Base-by-base conservation (phyloP, 441 rosid genomes). In the Bocquillonia castaneifolia region DNA sequence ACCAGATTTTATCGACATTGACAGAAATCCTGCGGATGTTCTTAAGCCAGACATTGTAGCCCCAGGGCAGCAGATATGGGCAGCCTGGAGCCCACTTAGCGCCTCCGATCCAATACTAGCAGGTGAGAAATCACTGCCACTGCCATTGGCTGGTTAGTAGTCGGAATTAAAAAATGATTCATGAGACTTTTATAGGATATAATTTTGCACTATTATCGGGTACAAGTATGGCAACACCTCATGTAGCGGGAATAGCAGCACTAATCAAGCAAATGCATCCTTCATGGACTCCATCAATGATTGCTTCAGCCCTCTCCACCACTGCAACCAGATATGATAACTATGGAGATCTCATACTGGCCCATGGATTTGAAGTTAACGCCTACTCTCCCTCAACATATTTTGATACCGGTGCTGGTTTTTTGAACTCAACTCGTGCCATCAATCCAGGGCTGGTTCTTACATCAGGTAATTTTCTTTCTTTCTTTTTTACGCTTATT, bases 211-310 rank as follows among this genome's bases (percentile, higher is more conserved):
- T 94, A 55, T 50, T 89, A 58, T 94, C 99, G 0, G 99, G 97
- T 40, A 89, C 97, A 3, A 94, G 99, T 80, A 91, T 91, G 99
- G 97, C 97, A 0, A 74, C 96, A 29, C 96, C 97, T 66, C 99
- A 94, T 61, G 66, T 86, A 8, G 90, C 56, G 0, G 99, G 99
- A 66, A 81, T 87, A 36, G 86, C 89, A 5, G 99, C 92, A 2
- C 74, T 91, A 3, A 82, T 90, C 77, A 91, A 87, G 80, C 97
- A 91, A 32, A 54, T 56, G 23, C 77, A 87, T 65, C 95, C 96
- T 57, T 80, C 79, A 8, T 91, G 96, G 99, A 79, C 83, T 1
- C 96, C 99, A 0, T 78, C 96, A 12, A 88, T 88, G 97, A 84
- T 91, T 50, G 86, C 90, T 1, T 94, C 97, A 0, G 89, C 99